A percentile compares a stretch with the other conserved stretches of the same genome.
Evolutionary conservation across 1,284 basidiomycete species (phyloP).

Genomic region (Meripilus lineatus): DNA sequence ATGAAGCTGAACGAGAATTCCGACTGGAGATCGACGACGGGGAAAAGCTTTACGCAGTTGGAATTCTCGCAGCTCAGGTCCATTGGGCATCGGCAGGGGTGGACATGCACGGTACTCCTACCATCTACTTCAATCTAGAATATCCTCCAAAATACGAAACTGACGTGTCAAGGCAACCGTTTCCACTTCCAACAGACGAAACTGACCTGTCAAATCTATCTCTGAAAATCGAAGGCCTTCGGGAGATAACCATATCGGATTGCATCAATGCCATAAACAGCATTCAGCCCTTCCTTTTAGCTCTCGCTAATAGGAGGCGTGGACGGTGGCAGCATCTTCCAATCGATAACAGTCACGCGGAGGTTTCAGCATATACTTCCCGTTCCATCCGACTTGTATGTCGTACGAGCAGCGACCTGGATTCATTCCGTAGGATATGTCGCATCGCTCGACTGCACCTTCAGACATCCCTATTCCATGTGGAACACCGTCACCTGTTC

Average conservation of each 20-base stretch:
- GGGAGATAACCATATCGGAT: no score
- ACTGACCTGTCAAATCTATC: no score
- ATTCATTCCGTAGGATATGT: conserved; percentile 34
- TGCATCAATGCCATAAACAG: no score
- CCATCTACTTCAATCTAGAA: conserved; percentile 38
- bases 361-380: conserved; percentile 42
- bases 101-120: conserved; percentile 19
- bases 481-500: conserved; percentile 40
- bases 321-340: conserved; percentile 20
- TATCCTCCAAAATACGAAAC: conserved; percentile 42
- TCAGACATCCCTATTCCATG: conserved; percentile 30
- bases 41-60: conserved; percentile 29
- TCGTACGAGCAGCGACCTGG: conserved; percentile 25
- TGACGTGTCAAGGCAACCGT: conserved; percentile 11
- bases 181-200: no score
- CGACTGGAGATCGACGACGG: conserved; percentile 29
- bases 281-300: conserved; percentile 1
- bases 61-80: conserved; percentile 42
- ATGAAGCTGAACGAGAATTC: conserved; percentile 43
- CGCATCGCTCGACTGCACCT: conserved; percentile 35
- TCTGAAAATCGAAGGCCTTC: no score
- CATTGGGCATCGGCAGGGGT: conserved; percentile 29
- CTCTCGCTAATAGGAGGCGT: no score
- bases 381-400: conserved; percentile 45
- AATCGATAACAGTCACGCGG: conserved; percentile 21